These are phyloP conservation scores for Beta lomatogona DNA, from an alignment of 179 eudicot species.

Conservation along the genomic window DNA sequence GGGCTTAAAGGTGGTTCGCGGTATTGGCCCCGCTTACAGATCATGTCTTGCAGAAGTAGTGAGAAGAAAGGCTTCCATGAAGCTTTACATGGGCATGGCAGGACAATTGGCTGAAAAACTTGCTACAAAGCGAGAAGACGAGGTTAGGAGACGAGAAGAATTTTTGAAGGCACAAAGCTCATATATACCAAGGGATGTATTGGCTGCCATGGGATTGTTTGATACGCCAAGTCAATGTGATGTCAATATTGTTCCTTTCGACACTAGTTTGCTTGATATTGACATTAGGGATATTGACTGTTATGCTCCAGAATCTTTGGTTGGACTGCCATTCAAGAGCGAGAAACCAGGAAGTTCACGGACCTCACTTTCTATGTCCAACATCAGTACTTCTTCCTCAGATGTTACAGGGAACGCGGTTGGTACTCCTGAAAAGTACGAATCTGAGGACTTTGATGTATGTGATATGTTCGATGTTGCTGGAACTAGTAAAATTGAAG, in stretches of 20 bases:
- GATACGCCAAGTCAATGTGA: constrained; percentile 93
- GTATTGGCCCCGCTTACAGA: constrained; percentile 81
- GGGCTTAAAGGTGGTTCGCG: constrained; percentile 73
- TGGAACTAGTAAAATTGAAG: constrained; percentile 94
- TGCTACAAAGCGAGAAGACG: constrained; percentile 87
- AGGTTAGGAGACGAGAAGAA: constrained; percentile 84
- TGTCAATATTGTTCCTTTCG: constrained; percentile 85
- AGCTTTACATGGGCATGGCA: constrained; percentile 98
- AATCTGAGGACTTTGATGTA: constrained; percentile 50
- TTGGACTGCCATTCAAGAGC: constrained; percentile 54
- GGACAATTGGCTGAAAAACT: constrained; percentile 97
- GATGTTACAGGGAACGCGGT: constrained; percentile 50
- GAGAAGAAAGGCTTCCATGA: constrained; percentile 93
- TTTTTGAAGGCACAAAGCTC: constrained; percentile 68
- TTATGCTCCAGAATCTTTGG: constrained; percentile 82
- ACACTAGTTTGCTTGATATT: constrained; percentile 80
- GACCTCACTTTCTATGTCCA: constrained; percentile 59
- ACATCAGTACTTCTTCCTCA: constrained; percentile 46
- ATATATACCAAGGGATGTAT: constrained; percentile 81
- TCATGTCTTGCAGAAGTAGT: constrained; percentile 95
- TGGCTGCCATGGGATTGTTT: constrained; percentile 88
- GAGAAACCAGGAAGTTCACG: constrained; percentile 59
- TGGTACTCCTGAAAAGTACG: constrained; percentile 42
- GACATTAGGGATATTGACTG: constrained; percentile 78
- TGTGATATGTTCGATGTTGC: constrained; percentile 82